These are phyloP conservation scores for Brassica juncea DNA, from an alignment of 345 rosid genomes.

Conservation along the genomic window DNA sequence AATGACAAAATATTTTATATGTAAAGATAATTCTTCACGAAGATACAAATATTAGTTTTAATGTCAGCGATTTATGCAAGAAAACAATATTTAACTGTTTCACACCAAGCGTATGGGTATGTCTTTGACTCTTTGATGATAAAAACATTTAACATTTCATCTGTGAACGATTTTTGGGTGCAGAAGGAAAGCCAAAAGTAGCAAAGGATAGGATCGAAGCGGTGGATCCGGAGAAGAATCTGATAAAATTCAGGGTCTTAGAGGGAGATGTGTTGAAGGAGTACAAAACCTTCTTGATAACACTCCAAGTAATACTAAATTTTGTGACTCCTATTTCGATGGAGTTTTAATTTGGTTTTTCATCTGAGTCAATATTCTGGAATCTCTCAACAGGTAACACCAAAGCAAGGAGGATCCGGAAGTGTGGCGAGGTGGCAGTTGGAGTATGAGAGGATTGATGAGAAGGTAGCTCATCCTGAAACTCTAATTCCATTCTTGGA, in stretches of 20 bases:
- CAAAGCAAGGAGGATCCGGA: conserved; percentile 18
- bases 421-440: conserved; percentile 20
- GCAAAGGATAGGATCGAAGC: conserved; percentile 25
- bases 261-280: conserved; percentile 31
- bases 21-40: neutral
- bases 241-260: conserved; percentile 5
- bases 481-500: conserved; percentile 14
- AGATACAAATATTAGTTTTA: neutral
- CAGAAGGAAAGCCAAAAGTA: conserved; percentile 33
- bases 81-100: neutral
- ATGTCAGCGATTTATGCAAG: neutral
- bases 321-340: neutral
- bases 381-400: neutral
- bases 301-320: neutral
- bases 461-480: conserved; percentile 11
- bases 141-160: neutral
- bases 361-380: neutral
- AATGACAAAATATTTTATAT: neutral
- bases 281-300: conserved; percentile 14
- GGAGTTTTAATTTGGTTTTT: neutral
- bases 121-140: neutral
- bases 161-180: neutral
- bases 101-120: neutral
- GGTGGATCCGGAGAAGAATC: conserved; percentile 29
- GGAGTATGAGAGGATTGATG: conserved; percentile 28